phyloP scores from a whole-genome alignment of 352 stramenopile genomes.

The Pythium myriotylum region DNA sequence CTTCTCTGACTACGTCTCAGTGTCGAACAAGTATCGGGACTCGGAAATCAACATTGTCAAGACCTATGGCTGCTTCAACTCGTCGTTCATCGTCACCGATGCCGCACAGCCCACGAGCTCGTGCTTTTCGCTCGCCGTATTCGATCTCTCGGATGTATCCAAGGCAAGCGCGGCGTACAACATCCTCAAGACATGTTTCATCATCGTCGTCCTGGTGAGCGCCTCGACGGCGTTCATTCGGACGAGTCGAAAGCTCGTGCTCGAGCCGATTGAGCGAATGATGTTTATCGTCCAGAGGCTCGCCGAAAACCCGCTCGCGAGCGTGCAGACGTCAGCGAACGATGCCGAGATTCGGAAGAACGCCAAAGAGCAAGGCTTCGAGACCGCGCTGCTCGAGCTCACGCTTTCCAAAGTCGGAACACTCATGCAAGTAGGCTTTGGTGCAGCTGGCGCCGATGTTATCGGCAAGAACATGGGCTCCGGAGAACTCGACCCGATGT shows the following conservation, averaged over 20 bases:
- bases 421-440: conserved; percentile 88
- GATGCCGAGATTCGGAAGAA: conserved; percentile 74
- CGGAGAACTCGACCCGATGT: conserved; percentile 88
- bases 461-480: conserved; percentile 88
- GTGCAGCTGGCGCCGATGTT: conserved; percentile 78
- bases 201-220: conserved; percentile 82
- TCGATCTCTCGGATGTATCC: conserved; percentile 70
- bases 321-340: conserved; percentile 66
- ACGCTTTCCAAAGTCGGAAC: conserved; percentile 82
- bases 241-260: conserved; percentile 80
- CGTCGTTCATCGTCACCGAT: conserved; percentile 60
- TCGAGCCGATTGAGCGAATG: conserved; percentile 92
- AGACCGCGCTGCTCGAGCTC: conserved; percentile 80
- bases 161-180: conserved; percentile 70
- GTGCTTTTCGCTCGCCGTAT: conserved; percentile 81
- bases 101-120: conserved; percentile 44
- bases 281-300: conserved; percentile 89
- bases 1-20: conserved; percentile 39
- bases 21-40: conserved; percentile 48
- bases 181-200: conserved; percentile 88
- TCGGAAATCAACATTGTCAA: conserved; percentile 77
- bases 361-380: conserved; percentile 77
- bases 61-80: conserved; percentile 76
- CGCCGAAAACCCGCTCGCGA: conserved; percentile 87
- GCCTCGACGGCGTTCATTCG: conserved; percentile 84